These are phyloP conservation scores for Eudorina sp. DNA, from an alignment of 139 green algal species.

Conservation along the genomic window DNA sequence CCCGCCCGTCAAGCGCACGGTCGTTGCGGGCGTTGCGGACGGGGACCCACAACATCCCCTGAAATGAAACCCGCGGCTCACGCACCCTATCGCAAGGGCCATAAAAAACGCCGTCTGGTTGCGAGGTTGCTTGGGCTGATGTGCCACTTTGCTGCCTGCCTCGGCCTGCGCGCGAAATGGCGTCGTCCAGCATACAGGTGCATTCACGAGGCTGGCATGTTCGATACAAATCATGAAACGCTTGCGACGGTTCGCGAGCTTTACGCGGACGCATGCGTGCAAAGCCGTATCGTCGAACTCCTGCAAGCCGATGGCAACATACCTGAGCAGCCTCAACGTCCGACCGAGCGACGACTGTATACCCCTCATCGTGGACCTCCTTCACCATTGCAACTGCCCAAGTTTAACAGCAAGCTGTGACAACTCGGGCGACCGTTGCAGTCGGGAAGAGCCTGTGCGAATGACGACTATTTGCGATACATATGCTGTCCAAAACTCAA, in stretches of 20 bases:
- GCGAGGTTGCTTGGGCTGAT: neutral
- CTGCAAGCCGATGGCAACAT: neutral
- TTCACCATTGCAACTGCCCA: conserved; percentile 9
- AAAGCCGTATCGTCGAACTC: neutral
- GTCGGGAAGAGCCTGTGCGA: neutral
- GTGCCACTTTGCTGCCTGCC: neutral
- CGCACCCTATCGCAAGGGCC: conserved; percentile 13
- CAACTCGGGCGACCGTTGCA: neutral
- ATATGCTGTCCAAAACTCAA: neutral
- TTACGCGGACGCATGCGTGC: no score
- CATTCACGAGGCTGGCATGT: neutral
- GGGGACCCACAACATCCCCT: no score
- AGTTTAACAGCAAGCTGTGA: neutral
- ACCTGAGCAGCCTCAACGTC: conserved; percentile 26
- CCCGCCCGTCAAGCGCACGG: no score
- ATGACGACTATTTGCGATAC: neutral
- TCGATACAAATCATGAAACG: no score
- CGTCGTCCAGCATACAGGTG: neutral
- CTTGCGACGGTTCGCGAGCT: no score
- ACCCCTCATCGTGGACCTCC: conserved; percentile 9
- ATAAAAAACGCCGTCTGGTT: conserved; percentile 16
- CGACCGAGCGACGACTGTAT: conserved; percentile 6
- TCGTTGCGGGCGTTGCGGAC: no score
- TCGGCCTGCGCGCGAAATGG: neutral
- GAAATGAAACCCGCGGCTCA: no score